These are phyloP conservation scores for Penicillium nordicum DNA, from an alignment of 2,329 filamentous ascomycete species.

Conservation along the genomic window DNA sequence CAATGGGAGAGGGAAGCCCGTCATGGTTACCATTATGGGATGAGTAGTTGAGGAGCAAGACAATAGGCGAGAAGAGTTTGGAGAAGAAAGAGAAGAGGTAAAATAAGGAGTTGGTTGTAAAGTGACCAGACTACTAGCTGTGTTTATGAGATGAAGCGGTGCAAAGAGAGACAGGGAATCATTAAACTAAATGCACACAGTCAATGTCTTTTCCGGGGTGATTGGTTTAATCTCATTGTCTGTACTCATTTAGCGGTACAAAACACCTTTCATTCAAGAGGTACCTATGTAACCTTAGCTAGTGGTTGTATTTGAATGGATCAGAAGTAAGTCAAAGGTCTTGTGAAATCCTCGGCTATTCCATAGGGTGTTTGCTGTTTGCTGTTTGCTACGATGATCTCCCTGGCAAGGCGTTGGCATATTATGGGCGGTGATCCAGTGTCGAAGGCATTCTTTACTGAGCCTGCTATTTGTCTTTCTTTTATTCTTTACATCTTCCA, in stretches of 20 bases:
- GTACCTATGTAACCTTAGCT: not conserved
- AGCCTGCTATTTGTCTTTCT: too few relatives aligned
- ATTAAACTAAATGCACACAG: too few relatives aligned
- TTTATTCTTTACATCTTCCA: not conserved
- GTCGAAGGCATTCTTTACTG: not conserved
- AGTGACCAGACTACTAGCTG: not conserved
- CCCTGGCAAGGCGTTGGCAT: not conserved
- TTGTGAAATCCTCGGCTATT: not conserved
- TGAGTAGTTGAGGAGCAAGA: not conserved
- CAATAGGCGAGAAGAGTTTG: not conserved
- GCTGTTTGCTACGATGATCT: not conserved
- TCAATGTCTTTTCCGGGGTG: not conserved
- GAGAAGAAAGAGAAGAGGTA: not conserved
- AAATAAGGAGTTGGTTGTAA: not conserved
- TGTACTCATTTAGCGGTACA: not conserved
- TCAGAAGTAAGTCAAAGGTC: not conserved
- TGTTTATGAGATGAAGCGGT: not conserved
- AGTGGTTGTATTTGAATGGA: not conserved
- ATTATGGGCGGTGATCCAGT: not conserved
- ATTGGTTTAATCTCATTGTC: not conserved
- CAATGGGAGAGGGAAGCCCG: not conserved
- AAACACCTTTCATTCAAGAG: not conserved
- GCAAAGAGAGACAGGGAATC: not conserved
- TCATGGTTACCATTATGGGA: not conserved
- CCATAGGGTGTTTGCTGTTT: not conserved